phyloP scores from a whole-genome alignment of 1,284 basidiomycete genomes.

The Salmacisia buchloeana region DNA sequence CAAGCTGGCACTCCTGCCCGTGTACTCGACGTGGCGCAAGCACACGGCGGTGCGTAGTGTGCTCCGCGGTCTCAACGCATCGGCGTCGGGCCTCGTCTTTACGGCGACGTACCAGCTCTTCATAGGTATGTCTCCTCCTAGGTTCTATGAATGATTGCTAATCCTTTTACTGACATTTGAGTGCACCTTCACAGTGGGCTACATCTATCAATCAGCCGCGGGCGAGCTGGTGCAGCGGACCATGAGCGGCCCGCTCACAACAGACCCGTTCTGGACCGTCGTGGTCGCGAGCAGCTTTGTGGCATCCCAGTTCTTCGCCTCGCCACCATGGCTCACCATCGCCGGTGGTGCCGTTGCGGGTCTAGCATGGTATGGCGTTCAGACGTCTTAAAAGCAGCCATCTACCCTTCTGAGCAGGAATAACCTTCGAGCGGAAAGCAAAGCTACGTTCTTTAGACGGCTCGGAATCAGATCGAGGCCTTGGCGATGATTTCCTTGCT shows the following conservation, averaged over 20 bases:
- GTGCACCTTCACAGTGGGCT: conserved; percentile 37
- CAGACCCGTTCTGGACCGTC: conserved; percentile 55
- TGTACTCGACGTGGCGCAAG: conserved; percentile 56
- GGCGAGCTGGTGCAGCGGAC: conserved; percentile 20
- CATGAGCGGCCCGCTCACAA: conserved; percentile 50
- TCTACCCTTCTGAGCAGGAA: too few species aligned
- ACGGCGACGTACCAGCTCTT: conserved; percentile 59
- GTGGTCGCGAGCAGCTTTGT: conserved; percentile 50
- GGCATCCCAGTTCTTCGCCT: conserved; percentile 46
- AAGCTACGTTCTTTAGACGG: too few species aligned
- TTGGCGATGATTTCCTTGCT: conserved; percentile 6
- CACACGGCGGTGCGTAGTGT: conserved; percentile 53
- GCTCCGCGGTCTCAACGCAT: conserved; percentile 59
- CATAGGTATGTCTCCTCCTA: conserved; percentile 20
- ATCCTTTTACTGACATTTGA: not conserved
- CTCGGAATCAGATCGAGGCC: not conserved
- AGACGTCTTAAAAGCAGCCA: not conserved
- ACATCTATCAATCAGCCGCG: conserved; percentile 45
- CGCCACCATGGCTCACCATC: conserved; percentile 52
- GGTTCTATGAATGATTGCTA: not conserved
- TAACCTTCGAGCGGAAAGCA: not conserved
- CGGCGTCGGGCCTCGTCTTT: conserved; percentile 59
- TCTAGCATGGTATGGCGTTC: conserved; percentile 53
- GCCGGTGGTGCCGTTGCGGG: conserved; percentile 51
- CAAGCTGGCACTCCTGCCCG: conserved; percentile 57